Base-by-base conservation (phyloP, 345 rosid genomes). In the Acer saccharum region DNA sequence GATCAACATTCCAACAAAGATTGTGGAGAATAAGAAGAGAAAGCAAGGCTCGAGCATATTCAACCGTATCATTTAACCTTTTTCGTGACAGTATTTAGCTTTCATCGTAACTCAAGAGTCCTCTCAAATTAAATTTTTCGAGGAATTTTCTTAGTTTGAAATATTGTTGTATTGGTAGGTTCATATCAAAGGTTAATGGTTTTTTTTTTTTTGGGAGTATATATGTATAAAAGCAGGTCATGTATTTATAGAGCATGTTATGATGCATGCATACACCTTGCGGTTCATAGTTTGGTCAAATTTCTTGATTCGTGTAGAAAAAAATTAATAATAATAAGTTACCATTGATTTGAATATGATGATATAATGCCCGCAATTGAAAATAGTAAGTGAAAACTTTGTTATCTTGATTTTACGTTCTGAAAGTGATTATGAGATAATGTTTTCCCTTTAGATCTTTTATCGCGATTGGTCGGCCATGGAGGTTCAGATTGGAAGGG, bases 171-270 rank as follows among this genome's bases (percentile, higher is more conserved):
- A 64, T 35, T 27, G 21, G 11, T 32, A 46, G 71, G 65, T 35
- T n/a, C 39, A 23, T 8, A 44, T 75, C 3, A 20, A 52, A 48
- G 6, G 16, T 27, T 61, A 74, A 18, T 29, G 11, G 1, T 20
- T 10, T 44, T 74, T 48, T 13, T 64, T n/a, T 23, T 44, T 46
- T 64, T 46, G 7, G 27, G 6, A 21, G 41, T 74, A 64, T 64
- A 48, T 29, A 27, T 64, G 62, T 64, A 64, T 17, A 46, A 54
- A 21, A 39, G 23, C 23, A 18, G 72, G 71, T 54, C 65, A 10
- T 54, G 25, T 41, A 66, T n/a, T 2, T 61, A 70, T 58, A 29
- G 61, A 27, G 63, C 77, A 48, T 74, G 70, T 12, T 48, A 18
- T 27, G n/a, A 18, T 27, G 50, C 71, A 46, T 64, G 20, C 70